A percentile compares a stretch with the other conserved stretches of the same genome.
These are phyloP conservation scores for Yamadazyma scolyti DNA, from an alignment of 805 yeast genomes.

Conservation along the genomic window DNA sequence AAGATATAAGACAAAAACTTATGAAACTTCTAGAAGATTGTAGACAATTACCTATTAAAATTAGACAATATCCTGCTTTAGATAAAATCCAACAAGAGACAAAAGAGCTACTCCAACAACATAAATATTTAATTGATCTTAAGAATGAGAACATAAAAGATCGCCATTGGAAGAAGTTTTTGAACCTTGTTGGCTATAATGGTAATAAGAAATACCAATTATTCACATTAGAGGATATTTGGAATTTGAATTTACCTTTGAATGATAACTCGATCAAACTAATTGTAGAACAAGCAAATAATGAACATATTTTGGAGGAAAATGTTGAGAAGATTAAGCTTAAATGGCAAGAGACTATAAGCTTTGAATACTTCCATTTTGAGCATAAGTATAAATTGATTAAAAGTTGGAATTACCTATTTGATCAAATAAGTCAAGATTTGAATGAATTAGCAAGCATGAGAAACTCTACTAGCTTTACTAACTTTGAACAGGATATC, in stretches of 20 bases:
- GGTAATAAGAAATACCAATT: constrained; percentile 17
- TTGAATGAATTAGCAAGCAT: constrained; percentile 62
- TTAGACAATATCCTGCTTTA: constrained; percentile 68
- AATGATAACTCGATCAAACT: constrained; percentile 47
- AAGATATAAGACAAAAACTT: constrained; percentile 42
- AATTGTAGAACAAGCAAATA: constrained; percentile 60
- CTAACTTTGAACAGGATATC: constrained; percentile 57
- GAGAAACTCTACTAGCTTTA: constrained; percentile 63
- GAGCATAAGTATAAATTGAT: constrained; percentile 53
- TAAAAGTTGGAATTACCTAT: constrained; percentile 62
- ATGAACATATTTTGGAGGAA: constrained; percentile 64
- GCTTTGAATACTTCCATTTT: constrained; percentile 53
- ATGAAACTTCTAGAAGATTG: constrained; percentile 48
- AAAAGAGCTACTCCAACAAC: constrained; percentile 35
- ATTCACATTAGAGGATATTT: constrained; percentile 55
- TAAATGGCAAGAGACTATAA: constrained; percentile 53
- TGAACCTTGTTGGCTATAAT: constrained; percentile 28
- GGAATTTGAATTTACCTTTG: constrained; percentile 48
- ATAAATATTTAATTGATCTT: constrained; percentile 41
- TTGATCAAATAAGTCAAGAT: constrained; percentile 58
- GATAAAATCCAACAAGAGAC: constrained; percentile 50
- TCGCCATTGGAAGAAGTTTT: constrained; percentile 62
- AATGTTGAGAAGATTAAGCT: constrained; percentile 47
- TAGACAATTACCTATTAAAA: constrained; percentile 51
- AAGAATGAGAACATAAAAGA: constrained; percentile 54